These are phyloP conservation scores for Myrica gale DNA, from an alignment of 306 rosid species.

Conservation along the genomic window DNA sequence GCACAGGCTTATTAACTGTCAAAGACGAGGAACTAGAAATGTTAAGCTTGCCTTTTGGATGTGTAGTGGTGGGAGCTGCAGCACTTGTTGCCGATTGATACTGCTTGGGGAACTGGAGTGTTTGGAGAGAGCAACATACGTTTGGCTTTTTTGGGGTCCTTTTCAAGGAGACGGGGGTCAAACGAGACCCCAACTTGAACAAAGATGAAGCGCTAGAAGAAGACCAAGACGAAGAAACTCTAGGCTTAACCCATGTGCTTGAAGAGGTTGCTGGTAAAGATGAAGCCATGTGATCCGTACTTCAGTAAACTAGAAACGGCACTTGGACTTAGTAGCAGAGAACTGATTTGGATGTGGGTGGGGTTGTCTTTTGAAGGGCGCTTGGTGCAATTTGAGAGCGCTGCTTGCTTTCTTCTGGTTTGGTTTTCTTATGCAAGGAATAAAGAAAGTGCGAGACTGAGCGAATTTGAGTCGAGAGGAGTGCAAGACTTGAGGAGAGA, in stretches of 20 bases:
- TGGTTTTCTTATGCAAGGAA: neutral
- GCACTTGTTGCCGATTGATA: slow-evolving; percentile 28
- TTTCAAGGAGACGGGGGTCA: slow-evolving; percentile 30
- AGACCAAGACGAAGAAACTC: slow-evolving; percentile 1
- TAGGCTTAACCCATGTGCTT: slow-evolving; percentile 35
- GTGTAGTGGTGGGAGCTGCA: neutral
- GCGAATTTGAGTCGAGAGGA: neutral
- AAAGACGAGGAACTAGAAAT: neutral
- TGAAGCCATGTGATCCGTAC: slow-evolving; percentile 43
- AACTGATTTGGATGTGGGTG: neutral
- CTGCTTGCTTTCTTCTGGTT: neutral
- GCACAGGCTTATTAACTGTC: neutral
- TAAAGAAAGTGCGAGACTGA: slow-evolving; percentile 2
- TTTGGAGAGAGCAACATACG: slow-evolving; percentile 55
- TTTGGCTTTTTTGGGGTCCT: neutral
- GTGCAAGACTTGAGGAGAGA: slow-evolving; percentile 23
- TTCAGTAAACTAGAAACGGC: slow-evolving; percentile 9
- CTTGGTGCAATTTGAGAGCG: neutral
- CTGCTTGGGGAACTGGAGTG: slow-evolving; percentile 51
- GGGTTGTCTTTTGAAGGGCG: slow-evolving; percentile 15
- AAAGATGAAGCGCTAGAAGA: slow-evolving; percentile 15
- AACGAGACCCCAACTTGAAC: slow-evolving; percentile 18
- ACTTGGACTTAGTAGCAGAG: neutral
- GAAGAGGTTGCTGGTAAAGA: slow-evolving; percentile 15
- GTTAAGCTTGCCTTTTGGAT: slow-evolving; percentile 2